phyloP scores from a whole-genome alignment of 805 yeast genomes.

The Saturnispora halmiae region DNA sequence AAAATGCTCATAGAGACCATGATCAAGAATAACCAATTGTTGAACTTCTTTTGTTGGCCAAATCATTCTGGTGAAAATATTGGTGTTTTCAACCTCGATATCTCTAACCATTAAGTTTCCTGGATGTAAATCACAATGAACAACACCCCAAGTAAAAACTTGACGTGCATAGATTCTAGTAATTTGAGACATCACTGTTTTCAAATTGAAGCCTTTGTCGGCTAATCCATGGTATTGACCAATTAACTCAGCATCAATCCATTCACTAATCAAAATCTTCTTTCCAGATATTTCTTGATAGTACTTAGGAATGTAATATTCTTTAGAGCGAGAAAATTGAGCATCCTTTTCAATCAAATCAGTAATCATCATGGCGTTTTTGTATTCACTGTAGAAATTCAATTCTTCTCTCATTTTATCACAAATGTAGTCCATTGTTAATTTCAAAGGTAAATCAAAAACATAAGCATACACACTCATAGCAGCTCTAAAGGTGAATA shows the following conservation, averaged over 20 bases:
- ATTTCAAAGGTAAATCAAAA: slow-evolving; percentile 56
- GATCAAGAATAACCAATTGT: slow-evolving; percentile 63
- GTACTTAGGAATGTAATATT: slow-evolving; percentile 48
- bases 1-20: slow-evolving; percentile 59
- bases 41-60: slow-evolving; percentile 27
- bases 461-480: slow-evolving; percentile 45
- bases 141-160: slow-evolving; percentile 56
- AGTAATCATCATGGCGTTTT: slow-evolving; percentile 39
- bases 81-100: slow-evolving; percentile 12
- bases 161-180: slow-evolving; percentile 46
- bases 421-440: slow-evolving; percentile 48
- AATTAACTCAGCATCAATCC: slow-evolving; percentile 66
- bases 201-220: slow-evolving; percentile 31
- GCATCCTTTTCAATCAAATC: slow-evolving; percentile 34
- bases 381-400: slow-evolving; percentile 48
- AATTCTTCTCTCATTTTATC: slow-evolving; percentile 51
- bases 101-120: slow-evolving; percentile 59
- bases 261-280: slow-evolving; percentile 56
- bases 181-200: slow-evolving; percentile 40
- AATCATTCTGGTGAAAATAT: slow-evolving; percentile 6
- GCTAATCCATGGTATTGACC: slow-evolving; percentile 36
- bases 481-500: slow-evolving; percentile 45
- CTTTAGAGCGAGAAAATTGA: slow-evolving; percentile 25
- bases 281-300: slow-evolving; percentile 38
- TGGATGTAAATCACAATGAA: slow-evolving; percentile 76